phyloP scores from a whole-genome alignment of 2,329 filamentous ascomycete species.

The Cercospora janseana region DNA sequence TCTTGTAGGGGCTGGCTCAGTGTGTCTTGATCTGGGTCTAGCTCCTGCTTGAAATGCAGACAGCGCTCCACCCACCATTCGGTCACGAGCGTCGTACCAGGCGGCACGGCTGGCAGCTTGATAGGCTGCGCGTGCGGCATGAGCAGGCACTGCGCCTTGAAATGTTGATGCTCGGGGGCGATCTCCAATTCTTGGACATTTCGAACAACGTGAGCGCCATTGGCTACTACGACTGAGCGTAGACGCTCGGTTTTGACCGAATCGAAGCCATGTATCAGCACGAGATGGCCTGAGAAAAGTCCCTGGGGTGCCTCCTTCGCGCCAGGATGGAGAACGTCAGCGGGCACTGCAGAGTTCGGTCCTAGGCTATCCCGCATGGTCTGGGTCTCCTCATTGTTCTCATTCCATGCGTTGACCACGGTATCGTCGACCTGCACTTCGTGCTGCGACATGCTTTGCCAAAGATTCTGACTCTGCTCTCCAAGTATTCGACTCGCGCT shows the following conservation, averaged over 20 bases:
- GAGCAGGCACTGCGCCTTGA: slow-evolving; percentile 29
- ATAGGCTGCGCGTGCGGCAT: slow-evolving; percentile 36
- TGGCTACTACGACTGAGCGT: slow-evolving; percentile 28
- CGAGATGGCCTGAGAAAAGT: slow-evolving; percentile 34
- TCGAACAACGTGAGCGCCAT: slow-evolving; percentile 34
- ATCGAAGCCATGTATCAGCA: slow-evolving; percentile 34
- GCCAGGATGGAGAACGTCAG: too few species aligned
- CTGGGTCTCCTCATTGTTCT: slow-evolving; percentile 23
- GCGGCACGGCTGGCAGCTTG: slow-evolving; percentile 29
- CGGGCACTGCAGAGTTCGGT: too few species aligned
- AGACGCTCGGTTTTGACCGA: slow-evolving; percentile 24
- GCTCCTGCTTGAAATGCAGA: slow-evolving; percentile 69
- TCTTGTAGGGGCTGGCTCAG: slow-evolving; percentile 73
- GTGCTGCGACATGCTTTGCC: slow-evolving; percentile 73
- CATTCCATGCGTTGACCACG: slow-evolving; percentile 28
- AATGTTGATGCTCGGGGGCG: slow-evolving; percentile 21
- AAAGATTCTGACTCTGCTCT: slow-evolving; percentile 78
- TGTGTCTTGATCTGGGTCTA: slow-evolving; percentile 67
- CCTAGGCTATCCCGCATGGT: slow-evolving; percentile 13
- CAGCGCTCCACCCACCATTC: slow-evolving; percentile 94
- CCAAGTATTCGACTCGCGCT: slow-evolving; percentile 81
- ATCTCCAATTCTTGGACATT: slow-evolving; percentile 25
- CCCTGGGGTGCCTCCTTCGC: slow-evolving; percentile 21
- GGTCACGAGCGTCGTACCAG: slow-evolving; percentile 59
- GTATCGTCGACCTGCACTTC: slow-evolving; percentile 29